phyloP scores from a whole-genome alignment of 1,284 basidiomycete genomes.

The Sporisorium iseilematis-ciliati region DNA sequence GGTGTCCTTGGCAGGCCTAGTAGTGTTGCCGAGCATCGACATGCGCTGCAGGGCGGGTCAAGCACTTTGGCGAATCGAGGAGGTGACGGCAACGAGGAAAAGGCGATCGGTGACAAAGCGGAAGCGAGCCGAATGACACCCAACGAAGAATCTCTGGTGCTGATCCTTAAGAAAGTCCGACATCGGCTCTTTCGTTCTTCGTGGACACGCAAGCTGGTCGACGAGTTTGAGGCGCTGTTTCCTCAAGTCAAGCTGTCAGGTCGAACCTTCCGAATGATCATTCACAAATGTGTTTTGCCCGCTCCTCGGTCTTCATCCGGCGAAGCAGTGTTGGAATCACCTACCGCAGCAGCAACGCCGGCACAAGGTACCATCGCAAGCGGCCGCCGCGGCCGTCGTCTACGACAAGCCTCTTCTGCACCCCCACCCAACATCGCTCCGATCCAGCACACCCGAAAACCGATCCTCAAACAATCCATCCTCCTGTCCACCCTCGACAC shows the following conservation, averaged over 20 bases:
- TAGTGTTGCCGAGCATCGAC: neutral
- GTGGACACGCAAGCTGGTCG: constrained; percentile 26
- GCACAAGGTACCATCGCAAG: constrained; percentile 1
- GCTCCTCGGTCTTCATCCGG: neutral
- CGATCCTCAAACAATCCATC: constrained; percentile 24
- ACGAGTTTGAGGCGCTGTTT: constrained; percentile 25
- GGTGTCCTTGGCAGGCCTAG: constrained; percentile 4
- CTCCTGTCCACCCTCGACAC: constrained; percentile 8
- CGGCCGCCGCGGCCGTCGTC: constrained; percentile 22
- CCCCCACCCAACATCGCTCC: neutral
- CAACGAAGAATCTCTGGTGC: constrained; percentile 37
- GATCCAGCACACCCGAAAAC: neutral
- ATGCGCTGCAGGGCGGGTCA: neutral
- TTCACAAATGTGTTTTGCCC: constrained; percentile 21
- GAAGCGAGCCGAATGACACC: neutral
- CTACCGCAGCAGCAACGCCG: too few relatives aligned
- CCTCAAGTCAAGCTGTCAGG: constrained; percentile 21
- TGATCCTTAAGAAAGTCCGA: constrained; percentile 31
- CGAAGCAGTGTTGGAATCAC: neutral
- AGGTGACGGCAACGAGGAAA: neutral
- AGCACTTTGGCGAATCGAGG: too few relatives aligned
- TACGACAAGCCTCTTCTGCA: constrained; percentile 10
- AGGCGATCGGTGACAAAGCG: neutral
- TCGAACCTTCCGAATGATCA: constrained; percentile 19
- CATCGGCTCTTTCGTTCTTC: constrained; percentile 34